Evolutionary conservation across 78 protist genomes (phyloP).

Genomic region (Planoprotostelium fungivorum): DNA sequence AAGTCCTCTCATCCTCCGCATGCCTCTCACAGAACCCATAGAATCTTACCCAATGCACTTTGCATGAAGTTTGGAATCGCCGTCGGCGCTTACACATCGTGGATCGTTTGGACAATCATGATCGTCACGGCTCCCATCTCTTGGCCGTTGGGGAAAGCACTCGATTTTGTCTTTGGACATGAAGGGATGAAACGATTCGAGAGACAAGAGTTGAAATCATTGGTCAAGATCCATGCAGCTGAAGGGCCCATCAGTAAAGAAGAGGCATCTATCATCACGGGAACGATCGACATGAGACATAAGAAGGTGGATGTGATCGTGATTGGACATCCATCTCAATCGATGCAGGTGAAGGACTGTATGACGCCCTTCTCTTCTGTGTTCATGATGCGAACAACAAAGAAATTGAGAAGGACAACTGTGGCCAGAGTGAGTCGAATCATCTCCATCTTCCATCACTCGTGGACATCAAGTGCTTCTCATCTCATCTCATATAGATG

Average conservation of each 20-base stretch:
- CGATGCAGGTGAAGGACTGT: background rate
- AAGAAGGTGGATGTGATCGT: background rate
- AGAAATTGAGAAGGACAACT: background rate
- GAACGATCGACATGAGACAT: background rate
- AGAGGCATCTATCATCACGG: background rate
- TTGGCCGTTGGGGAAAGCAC: background rate
- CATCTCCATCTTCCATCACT: background rate
- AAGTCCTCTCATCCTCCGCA: too few species aligned
- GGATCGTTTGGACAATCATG: background rate
- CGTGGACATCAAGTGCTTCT: too few species aligned
- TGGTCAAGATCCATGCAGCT: background rate
- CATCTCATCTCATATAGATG: too few species aligned
- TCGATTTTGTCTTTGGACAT: background rate
- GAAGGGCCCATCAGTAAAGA: background rate
- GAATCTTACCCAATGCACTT: background rate
- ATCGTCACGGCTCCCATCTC: background rate
- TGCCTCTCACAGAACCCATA: too few species aligned
- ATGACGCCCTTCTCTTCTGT: background rate
- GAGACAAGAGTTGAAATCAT: background rate
- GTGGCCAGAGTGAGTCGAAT: background rate
- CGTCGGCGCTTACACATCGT: background rate
- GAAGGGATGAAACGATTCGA: background rate
- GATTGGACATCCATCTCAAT: background rate
- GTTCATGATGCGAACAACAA: background rate
- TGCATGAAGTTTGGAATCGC: background rate